Evolutionary conservation across 2,329 filamentous ascomycete species (phyloP), one percentile per base, ranked within the genome.

Genomic region (Raffaelea deltoideospora): DNA sequence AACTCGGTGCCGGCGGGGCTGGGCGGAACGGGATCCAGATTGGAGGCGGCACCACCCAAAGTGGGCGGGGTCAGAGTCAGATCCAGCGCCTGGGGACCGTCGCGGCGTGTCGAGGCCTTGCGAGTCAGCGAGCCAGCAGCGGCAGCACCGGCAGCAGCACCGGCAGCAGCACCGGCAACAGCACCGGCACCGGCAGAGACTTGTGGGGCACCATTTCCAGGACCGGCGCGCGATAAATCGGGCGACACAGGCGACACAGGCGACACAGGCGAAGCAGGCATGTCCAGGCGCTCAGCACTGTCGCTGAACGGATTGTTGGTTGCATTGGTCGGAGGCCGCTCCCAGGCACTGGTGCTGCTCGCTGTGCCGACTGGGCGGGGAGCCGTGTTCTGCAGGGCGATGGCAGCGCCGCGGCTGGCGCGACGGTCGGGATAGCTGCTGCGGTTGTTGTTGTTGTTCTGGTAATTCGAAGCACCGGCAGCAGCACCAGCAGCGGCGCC

Each of bases 231-330:
- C 2, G 53, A 51, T 9, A 47, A 43, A 7, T 48, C 47, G 2
- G 50, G 39, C 13, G 33, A 55, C 62, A 38, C 54, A 51, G 27
- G 55, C 53, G 3, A 57, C 55, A 42, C 57, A 59, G 35, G 51
- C 43, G 8, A 58, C 55, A 41, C 56, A 58, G 33, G 52, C 43
- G 7, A 57, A 55, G 41, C 53, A 55, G 64, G 57, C n/a, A 59
- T 59, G 31, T 57, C 50, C 27, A 62, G 50, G 37, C 55, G 63
- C 53, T 75, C 71, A 28, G 69, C 66, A 43, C 72, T 66, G 48
- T 67, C 67, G 34, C 72, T 75, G 54, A 90, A 90, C 17, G 83
- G 84, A 52, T 90, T 85, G 41, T 64, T 62, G 3, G 61, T 58
- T n/a, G n/a, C n/a, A 53, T 63, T 65, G 30, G 57, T 62, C 45